Percentiles rank a stretch among this genome's conserved stretches.
phyloP scores from a whole-genome alignment of 2,329 filamentous ascomycete genomes.

The Salinomyces thailandicus region DNA sequence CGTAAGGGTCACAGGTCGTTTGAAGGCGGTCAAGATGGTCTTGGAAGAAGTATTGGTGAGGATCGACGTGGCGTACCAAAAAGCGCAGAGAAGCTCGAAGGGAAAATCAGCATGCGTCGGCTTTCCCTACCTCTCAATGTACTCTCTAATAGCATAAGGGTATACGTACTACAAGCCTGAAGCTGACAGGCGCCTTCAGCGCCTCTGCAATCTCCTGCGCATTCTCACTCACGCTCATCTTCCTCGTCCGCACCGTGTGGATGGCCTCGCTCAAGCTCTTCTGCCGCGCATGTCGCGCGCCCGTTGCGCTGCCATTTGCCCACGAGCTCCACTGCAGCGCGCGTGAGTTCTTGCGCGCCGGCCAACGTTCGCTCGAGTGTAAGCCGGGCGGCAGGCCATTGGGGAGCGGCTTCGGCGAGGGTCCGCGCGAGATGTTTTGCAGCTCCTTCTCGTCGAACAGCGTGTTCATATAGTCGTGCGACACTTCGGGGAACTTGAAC shows the following conservation, averaged over 20 bases:
- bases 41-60: conserved; percentile 97
- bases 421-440: conserved; percentile 16
- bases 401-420: conserved; percentile 22
- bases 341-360: conserved; percentile 38
- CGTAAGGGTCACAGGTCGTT: conserved; percentile 83
- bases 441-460: conserved; percentile 10
- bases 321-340: conserved; percentile 31
- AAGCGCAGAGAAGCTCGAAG: conserved; percentile 64
- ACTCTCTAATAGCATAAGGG: too few species aligned
- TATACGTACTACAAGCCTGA: conserved; percentile 65
- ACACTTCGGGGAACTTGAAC: conserved; percentile 36
- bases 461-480: conserved; percentile 23
- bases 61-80: conserved; percentile 94
- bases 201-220: conserved; percentile 88
- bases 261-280: conserved; percentile 89
- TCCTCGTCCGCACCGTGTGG: conserved; percentile 66
- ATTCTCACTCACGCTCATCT: conserved; percentile 81
- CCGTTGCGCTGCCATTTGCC: conserved; percentile 29
- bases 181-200: conserved; percentile 78
- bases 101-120: conserved; percentile 17
- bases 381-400: conserved; percentile 25
- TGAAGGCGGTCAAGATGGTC: conserved; percentile 83
- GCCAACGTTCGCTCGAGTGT: conserved; percentile 47
- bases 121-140: too few species aligned
- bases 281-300: conserved; percentile 54